These are phyloP conservation scores for Hibiscus trionum DNA, from an alignment of 345 rosid genomes.

Conservation along the genomic window DNA sequence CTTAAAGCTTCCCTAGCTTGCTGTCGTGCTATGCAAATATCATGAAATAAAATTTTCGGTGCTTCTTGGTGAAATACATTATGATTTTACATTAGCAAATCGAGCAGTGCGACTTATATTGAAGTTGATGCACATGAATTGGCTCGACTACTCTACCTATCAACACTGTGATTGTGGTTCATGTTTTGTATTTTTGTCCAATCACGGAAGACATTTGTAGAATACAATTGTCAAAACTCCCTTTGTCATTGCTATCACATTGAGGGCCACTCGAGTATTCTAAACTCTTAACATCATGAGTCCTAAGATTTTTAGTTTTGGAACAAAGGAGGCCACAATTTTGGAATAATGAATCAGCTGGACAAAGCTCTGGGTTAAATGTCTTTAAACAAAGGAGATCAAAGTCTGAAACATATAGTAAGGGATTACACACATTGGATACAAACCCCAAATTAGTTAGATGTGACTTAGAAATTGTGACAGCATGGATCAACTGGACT, in stretches of 20 bases:
- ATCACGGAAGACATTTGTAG: neutral
- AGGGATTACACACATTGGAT: neutral
- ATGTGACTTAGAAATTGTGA: neutral
- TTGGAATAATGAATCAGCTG: neutral
- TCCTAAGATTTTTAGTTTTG: too few species aligned
- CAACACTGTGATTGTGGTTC: neutral
- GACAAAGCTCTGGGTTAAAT: neutral
- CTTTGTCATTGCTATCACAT: too few species aligned
- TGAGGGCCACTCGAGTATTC: too few species aligned
- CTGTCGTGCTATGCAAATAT: too few species aligned
- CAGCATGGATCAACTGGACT: neutral
- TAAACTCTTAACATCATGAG: too few species aligned
- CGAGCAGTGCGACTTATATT: neutral
- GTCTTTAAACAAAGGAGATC: neutral
- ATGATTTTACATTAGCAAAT: too few species aligned
- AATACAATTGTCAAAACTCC: too few species aligned
- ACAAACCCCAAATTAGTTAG: neutral
- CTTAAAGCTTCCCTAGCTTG: too few species aligned
- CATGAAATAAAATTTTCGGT: too few species aligned
- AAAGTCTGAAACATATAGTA: neutral
- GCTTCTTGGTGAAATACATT: neutral
- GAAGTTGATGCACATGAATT: neutral
- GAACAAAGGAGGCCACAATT: neutral
- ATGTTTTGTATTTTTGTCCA: neutral
- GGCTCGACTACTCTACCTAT: neutral